Conservation (phyloP, 2,329 filamentous ascomycete species). For the Fusarium buxicola region DNA sequence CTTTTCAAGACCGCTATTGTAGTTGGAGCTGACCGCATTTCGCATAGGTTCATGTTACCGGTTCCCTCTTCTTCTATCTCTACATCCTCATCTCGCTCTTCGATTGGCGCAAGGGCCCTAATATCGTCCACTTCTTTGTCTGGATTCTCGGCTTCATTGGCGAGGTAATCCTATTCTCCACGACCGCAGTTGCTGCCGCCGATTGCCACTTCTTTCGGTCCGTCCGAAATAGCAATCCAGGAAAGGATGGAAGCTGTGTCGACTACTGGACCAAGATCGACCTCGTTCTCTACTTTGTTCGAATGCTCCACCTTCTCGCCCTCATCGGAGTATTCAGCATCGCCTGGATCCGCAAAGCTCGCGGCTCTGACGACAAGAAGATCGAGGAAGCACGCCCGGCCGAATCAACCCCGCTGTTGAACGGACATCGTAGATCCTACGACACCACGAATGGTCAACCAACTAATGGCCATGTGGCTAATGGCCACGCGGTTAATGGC, state of each 20-base stretch:
- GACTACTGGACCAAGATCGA: constrained; percentile 64
- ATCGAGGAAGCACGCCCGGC: constrained; percentile 57
- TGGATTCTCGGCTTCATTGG: constrained; percentile 81
- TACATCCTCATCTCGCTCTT: constrained; percentile 88
- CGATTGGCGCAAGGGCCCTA: constrained; percentile 85
- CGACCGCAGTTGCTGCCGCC: constrained; percentile 76
- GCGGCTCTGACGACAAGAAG: constrained; percentile 52
- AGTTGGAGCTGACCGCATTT: constrained; percentile 37
- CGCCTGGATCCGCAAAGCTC: constrained; percentile 56
- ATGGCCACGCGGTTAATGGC: constrained; percentile 33
- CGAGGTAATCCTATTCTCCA: constrained; percentile 78
- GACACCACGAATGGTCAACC: constrained; percentile 49
- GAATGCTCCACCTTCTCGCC: constrained; percentile 73
- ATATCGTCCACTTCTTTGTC: constrained; percentile 79
- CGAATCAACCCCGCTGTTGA: constrained; percentile 74
- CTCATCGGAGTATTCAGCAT: constrained; percentile 63
- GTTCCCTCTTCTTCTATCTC: constrained; percentile 87
- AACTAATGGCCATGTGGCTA: constrained; percentile 38
- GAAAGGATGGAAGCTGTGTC: constrained; percentile 48
- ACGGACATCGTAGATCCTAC: constrained; percentile 53
- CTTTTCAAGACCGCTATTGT: constrained; percentile 9
- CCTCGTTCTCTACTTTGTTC: constrained; percentile 73
- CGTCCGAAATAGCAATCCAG: constrained; percentile 44
- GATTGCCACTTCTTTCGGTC: constrained; percentile 70
- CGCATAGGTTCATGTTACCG: constrained; percentile 82